These are phyloP conservation scores for Neodidymelliopsis sp. DNA, from an alignment of 2,329 filamentous ascomycete genomes.

Conservation along the genomic window DNA sequence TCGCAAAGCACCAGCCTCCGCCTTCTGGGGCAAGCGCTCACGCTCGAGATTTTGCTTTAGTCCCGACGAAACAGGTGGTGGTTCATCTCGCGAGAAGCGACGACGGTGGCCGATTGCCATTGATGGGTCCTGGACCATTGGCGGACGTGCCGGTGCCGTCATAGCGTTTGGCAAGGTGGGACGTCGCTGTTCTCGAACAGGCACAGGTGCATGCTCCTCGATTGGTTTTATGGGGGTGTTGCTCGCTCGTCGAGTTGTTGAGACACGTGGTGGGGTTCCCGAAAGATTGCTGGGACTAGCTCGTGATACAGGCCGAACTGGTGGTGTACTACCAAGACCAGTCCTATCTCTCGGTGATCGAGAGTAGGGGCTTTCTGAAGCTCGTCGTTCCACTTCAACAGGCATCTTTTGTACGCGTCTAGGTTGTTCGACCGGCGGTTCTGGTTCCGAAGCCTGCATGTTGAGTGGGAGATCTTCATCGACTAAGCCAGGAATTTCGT, in stretches of 20 bases:
- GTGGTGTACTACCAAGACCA: conserved; percentile 40
- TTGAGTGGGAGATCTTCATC: conserved; percentile 71
- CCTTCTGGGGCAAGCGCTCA: conserved; percentile 52
- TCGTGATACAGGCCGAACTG: conserved; percentile 44
- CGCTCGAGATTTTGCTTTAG: conserved; percentile 58
- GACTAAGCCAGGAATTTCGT: conserved; percentile 80
- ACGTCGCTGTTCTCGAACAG: conserved; percentile 49
- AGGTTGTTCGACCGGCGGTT: conserved; percentile 33
- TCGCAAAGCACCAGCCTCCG: conserved; percentile 47
- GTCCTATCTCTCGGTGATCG: conserved; percentile 43
- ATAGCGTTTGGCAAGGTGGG: conserved; percentile 54
- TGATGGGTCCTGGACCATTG: conserved; percentile 45
- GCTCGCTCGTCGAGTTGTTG: conserved; percentile 40
- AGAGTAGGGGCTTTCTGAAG: conserved; percentile 41
- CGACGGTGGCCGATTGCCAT: conserved; percentile 63
- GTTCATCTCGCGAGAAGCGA: conserved; percentile 63
- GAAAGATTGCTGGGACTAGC: conserved; percentile 38
- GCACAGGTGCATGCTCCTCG: conserved; percentile 45
- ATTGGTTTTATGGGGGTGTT: conserved; percentile 43
- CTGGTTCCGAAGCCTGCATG: conserved; percentile 37
- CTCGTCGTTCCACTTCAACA: conserved; percentile 35
- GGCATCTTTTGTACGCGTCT: conserved; percentile 41
- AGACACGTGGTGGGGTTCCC: conserved; percentile 34
- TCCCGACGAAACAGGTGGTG: conserved; percentile 54
- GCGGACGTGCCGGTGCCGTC: conserved; percentile 55